Evolutionary conservation across 306 rosid genomes (phyloP).

Genomic region (Hippophae tibetana): DNA sequence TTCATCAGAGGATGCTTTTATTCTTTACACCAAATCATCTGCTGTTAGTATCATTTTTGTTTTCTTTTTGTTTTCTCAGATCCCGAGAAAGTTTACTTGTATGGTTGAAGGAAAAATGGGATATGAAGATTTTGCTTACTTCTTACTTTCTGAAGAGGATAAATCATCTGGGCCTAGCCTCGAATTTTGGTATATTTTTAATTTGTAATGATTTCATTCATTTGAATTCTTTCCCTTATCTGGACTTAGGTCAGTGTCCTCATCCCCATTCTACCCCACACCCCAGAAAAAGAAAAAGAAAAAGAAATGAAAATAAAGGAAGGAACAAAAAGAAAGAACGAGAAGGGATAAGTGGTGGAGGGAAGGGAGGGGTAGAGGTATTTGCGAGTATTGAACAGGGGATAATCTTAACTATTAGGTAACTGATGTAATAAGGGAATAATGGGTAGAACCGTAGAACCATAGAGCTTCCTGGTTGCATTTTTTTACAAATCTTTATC

Average conservation of each 20-base stretch:
- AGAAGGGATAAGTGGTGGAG: too few species aligned
- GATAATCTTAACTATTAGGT: too few species aligned
- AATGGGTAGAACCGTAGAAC: too few species aligned
- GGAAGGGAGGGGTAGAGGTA: too few species aligned
- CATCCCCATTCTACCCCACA: too few species aligned
- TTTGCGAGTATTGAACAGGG: too few species aligned
- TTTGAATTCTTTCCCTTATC: constrained; percentile 12
- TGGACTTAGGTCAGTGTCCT: constrained; percentile 1
- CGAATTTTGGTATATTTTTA: constrained; percentile 72
- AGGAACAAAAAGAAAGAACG: too few species aligned
- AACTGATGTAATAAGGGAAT: too few species aligned
- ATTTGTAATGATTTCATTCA: constrained; percentile 13
- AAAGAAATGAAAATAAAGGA: too few species aligned
- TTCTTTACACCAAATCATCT: constrained; percentile 14
- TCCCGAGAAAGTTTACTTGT: constrained; percentile 86
- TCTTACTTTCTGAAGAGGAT: constrained; percentile 95
- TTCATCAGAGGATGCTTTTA: constrained; percentile 19
- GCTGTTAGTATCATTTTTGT: constrained; percentile 15
- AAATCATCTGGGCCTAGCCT: constrained; percentile 95
- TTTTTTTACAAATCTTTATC: too few species aligned
- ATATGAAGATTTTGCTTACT: constrained; percentile 97
- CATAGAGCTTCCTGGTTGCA: too few species aligned
- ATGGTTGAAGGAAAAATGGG: constrained; percentile 98
- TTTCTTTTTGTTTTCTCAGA: constrained; percentile 35
- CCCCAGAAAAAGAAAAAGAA: too few species aligned